Evolutionary conservation across 2,329 filamentous ascomycete species (phyloP).

Genomic region (Cryphonectria radicalis): DNA sequence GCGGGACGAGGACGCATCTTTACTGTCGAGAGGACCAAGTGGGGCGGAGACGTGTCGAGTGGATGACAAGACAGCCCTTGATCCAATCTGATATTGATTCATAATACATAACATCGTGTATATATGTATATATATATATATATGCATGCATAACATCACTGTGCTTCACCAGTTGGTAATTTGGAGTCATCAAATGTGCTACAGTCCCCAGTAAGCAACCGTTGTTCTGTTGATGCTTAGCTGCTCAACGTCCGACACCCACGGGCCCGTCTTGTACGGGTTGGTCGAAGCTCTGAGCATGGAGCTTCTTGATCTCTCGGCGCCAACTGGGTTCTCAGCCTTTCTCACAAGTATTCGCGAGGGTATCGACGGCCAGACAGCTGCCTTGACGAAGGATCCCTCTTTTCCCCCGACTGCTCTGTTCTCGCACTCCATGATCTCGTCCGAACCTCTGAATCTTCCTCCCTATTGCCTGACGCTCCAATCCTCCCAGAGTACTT

Average conservation of each 20-base stretch:
- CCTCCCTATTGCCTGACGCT: too few relatives aligned
- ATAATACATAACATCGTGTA: neutral
- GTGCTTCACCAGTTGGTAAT: neutral
- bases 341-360: too few relatives aligned
- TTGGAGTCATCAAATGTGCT: too few relatives aligned
- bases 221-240: neutral
- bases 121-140: neutral
- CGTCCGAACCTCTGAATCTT: neutral
- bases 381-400: too few relatives aligned
- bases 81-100: neutral
- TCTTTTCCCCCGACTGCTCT: too few relatives aligned
- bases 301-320: too few relatives aligned
- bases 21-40: constrained; percentile 49
- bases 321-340: too few relatives aligned
- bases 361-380: too few relatives aligned
- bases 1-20: constrained; percentile 55
- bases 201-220: neutral
- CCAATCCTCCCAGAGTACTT: too few relatives aligned
- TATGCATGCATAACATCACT: neutral
- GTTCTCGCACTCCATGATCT: neutral
- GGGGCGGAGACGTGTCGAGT: neutral
- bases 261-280: too few relatives aligned
- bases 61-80: neutral
- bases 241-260: neutral
- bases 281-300: too few relatives aligned